Percentiles rank a stretch among this genome's conserved stretches.
These are phyloP conservation scores for Barnettozyma populi DNA, from an alignment of 805 yeast species.

Conservation along the genomic window DNA sequence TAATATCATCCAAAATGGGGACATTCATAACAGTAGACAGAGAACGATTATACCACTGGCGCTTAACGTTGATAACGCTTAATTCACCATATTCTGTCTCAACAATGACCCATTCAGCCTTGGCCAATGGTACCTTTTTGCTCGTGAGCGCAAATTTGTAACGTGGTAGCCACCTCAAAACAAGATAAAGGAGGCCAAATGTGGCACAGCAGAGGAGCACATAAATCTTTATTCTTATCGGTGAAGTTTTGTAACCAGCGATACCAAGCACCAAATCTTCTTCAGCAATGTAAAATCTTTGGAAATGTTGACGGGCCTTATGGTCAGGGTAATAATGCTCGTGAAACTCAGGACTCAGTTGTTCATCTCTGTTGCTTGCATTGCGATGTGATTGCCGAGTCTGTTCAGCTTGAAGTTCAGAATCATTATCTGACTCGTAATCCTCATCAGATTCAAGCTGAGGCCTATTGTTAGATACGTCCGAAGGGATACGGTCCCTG, in stretches of 20 bases:
- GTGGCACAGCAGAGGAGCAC: constrained; percentile 51
- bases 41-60: constrained; percentile 63
- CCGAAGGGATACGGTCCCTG: constrained; percentile 35
- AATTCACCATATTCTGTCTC: constrained; percentile 94
- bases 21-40: constrained; percentile 59
- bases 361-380: constrained; percentile 12
- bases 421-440: constrained; percentile 31
- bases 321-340: constrained; percentile 39
- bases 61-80: constrained; percentile 48
- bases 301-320: constrained; percentile 47
- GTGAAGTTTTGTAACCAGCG: constrained; percentile 74
- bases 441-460: constrained; percentile 22
- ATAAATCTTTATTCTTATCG: constrained; percentile 41
- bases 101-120: constrained; percentile 87
- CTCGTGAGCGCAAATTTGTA: constrained; percentile 68
- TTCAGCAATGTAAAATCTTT: constrained; percentile 88
- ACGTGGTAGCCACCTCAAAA: constrained; percentile 83
- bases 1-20: constrained; percentile 26
- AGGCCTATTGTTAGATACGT: constrained; percentile 27
- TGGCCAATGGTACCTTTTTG: constrained; percentile 58
- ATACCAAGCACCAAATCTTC: constrained; percentile 93
- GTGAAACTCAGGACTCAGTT: constrained; percentile 31
- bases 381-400: constrained; percentile 16
- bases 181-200: constrained; percentile 65
- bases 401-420: constrained; percentile 23